Percentiles rank a stretch among this genome's conserved stretches.
These are phyloP conservation scores for Skeletonema tropicum DNA, from an alignment of 108 stramenopile genomes.

Conservation along the genomic window DNA sequence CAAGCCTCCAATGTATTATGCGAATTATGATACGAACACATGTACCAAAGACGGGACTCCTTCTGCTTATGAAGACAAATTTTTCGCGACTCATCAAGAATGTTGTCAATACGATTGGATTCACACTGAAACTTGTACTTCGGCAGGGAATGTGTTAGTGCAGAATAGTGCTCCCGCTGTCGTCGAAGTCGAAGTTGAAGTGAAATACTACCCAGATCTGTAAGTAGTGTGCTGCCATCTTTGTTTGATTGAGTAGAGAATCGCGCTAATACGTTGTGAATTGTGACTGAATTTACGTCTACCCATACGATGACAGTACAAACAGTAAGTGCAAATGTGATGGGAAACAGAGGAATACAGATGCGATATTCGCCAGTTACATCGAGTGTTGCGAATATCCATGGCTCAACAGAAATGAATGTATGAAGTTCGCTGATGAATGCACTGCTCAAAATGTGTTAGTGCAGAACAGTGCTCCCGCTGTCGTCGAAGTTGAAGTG, in stretches of 20 bases:
- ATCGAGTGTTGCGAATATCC: neutral
- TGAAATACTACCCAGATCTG: neutral
- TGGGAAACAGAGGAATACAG: neutral
- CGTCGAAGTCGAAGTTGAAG: neutral
- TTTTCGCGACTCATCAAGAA: neutral
- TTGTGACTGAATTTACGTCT: neutral
- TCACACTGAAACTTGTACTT: neutral
- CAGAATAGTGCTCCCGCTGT: neutral
- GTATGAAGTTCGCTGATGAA: neutral
- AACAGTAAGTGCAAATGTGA: neutral
- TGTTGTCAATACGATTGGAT: neutral
- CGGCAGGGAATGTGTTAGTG: neutral
- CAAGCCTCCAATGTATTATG: slow-evolving; percentile 8
- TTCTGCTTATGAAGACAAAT: neutral
- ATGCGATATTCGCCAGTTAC: neutral
- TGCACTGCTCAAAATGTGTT: neutral
- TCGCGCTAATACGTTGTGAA: neutral
- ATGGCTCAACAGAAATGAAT: neutral
- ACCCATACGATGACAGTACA: neutral
- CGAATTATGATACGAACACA: slow-evolving; percentile 3
- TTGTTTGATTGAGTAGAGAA: neutral
- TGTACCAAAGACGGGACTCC: neutral
- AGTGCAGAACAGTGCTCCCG: neutral
- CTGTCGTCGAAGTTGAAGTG: neutral
- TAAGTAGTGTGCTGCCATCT: neutral